Conservation (phyloP, 2,329 filamentous ascomycete genomes). For the Neonectria sp. region DNA sequence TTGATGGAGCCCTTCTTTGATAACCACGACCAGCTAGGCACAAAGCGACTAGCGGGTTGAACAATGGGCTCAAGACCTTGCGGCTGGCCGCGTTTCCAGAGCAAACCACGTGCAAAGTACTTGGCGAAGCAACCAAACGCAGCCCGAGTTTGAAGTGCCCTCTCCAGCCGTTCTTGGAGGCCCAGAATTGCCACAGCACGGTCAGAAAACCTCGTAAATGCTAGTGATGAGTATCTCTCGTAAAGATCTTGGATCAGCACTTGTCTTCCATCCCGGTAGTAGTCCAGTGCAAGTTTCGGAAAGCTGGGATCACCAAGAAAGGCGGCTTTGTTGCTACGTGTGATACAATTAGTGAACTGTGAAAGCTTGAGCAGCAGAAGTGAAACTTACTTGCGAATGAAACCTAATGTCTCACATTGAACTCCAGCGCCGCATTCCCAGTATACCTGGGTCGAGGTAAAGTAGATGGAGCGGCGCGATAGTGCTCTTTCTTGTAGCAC, state of each 20-base stretch:
- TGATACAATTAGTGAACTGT: no score
- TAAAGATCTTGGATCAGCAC: constrained; percentile 13
- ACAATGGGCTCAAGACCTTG: background rate
- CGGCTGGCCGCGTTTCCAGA: background rate
- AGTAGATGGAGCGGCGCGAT: constrained; percentile 7
- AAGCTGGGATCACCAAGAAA: constrained; percentile 13
- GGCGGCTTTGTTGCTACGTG: background rate
- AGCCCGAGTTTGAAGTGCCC: background rate
- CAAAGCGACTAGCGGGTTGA: background rate
- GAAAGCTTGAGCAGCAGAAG: no score
- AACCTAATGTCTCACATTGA: constrained; percentile 3
- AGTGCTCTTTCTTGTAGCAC: constrained; percentile 13
- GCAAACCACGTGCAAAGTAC: background rate
- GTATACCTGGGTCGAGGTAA: constrained; percentile 9
- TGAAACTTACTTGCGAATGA: constrained; percentile 1
- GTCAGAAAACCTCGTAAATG: background rate
- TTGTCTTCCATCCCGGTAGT: constrained; percentile 7
- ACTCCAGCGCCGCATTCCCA: constrained; percentile 14
- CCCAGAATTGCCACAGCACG: constrained; percentile 1
- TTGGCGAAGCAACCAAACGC: background rate
- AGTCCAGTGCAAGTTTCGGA: background rate
- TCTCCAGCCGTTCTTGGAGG: background rate
- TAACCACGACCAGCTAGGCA: constrained; percentile 15
- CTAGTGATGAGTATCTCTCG: background rate
- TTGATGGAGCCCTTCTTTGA: background rate